phyloP scores from a whole-genome alignment of 306 rosid species.

The Prunus armeniaca region DNA sequence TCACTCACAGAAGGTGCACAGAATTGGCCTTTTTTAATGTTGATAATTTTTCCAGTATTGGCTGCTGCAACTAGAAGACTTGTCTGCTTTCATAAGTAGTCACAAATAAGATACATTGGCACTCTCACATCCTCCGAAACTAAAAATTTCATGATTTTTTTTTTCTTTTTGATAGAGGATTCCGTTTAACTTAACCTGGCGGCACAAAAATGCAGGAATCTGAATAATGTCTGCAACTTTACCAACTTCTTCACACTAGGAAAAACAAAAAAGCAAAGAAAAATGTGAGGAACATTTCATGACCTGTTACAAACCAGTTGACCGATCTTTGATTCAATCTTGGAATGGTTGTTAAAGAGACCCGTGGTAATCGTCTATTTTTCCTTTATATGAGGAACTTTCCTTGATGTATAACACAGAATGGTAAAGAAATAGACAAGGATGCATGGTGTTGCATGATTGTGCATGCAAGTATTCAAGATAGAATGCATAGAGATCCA shows the following conservation, averaged over 20 bases:
- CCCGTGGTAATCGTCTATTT: no score
- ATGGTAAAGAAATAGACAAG: not conserved
- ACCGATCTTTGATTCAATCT: not conserved
- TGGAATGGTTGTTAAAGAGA: no score
- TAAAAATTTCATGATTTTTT: not conserved
- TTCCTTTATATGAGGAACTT: not conserved
- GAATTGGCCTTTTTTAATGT: slow-evolving; percentile 96
- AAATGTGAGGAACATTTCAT: not conserved
- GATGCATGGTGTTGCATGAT: not conserved
- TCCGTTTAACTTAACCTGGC: slow-evolving; percentile 50
- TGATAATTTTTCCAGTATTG: slow-evolving; percentile 81
- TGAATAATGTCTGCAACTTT: slow-evolving; percentile 93
- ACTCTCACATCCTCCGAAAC: slow-evolving; percentile 11
- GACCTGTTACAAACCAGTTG: not conserved
- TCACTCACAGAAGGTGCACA: slow-evolving; percentile 95
- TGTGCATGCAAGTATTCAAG: not conserved
- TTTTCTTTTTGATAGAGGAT: not conserved
- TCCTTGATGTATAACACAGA: not conserved
- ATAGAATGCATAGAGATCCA: not conserved
- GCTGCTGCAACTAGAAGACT: slow-evolving; percentile 98
- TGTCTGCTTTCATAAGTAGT: slow-evolving; percentile 60
- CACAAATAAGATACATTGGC: slow-evolving; percentile 28
- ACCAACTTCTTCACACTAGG: slow-evolving; percentile 88
- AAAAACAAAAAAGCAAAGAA: slow-evolving; percentile 27
- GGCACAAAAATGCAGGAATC: slow-evolving; percentile 96